These are phyloP conservation scores for Alternaria angustiovoidea DNA, from an alignment of 2,329 filamentous ascomycete genomes.

Conservation along the genomic window DNA sequence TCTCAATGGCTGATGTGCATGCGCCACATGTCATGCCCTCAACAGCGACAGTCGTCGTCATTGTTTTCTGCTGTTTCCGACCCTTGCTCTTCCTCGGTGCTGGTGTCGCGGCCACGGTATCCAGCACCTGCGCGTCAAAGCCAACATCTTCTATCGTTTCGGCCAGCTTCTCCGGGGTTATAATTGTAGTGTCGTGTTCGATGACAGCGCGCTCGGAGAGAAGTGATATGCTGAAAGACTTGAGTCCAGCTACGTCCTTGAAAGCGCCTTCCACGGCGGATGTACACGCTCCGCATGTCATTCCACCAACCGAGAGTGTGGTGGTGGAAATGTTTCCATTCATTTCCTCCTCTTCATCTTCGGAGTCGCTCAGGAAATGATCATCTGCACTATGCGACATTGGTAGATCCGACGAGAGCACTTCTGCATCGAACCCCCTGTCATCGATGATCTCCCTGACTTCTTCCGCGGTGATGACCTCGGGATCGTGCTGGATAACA, in stretches of 20 bases:
- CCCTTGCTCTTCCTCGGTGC: slow-evolving; percentile 45
- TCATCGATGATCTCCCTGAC: slow-evolving; percentile 90
- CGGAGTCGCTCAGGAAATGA: slow-evolving; percentile 48
- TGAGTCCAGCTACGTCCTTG: slow-evolving; percentile 75
- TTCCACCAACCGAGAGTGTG: slow-evolving; percentile 80
- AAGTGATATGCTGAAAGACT: slow-evolving; percentile 80
- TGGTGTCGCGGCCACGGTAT: slow-evolving; percentile 64
- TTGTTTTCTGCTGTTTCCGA: slow-evolving; percentile 55
- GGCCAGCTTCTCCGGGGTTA: slow-evolving; percentile 63
- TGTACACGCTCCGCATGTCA: slow-evolving; percentile 92
- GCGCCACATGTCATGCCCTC: slow-evolving; percentile 98
- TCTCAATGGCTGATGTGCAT: slow-evolving; percentile 90
- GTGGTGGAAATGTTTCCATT: slow-evolving; percentile 64
- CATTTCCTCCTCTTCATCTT: slow-evolving; percentile 42
- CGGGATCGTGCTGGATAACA: slow-evolving; percentile 88
- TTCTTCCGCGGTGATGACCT: slow-evolving; percentile 74
- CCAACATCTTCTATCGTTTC: slow-evolving; percentile 73
- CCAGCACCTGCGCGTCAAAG: slow-evolving; percentile 81
- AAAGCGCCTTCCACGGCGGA: slow-evolving; percentile 85
- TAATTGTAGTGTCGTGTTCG: slow-evolving; percentile 72
- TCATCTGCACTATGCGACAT: slow-evolving; percentile 54
- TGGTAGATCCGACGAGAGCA: slow-evolving; percentile 82
- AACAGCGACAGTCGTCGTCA: slow-evolving; percentile 85
- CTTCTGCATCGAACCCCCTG: slow-evolving; percentile 86
- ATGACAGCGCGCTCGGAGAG: slow-evolving; percentile 86